Evolutionary conservation across 768 basidiomycete species (phyloP).

Genomic region (Russula earlei): DNA sequence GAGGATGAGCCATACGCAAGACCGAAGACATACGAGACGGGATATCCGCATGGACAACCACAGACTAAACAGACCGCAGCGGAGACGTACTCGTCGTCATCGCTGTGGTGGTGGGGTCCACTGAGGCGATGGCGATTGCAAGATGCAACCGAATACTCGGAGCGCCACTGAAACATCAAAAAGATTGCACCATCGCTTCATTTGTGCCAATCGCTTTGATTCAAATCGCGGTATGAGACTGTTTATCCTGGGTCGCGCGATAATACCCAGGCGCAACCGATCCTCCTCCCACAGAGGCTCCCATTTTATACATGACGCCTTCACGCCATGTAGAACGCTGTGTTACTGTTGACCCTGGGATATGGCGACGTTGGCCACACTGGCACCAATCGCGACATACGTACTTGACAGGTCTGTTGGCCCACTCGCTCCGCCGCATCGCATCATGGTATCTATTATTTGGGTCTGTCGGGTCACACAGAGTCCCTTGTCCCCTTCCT

Average conservation of each 20-base stretch:
- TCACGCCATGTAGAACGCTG: too few species aligned
- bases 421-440: too few species aligned
- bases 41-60: conserved; percentile 12
- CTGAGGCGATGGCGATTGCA: conserved; percentile 63
- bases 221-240: too few species aligned
- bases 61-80: neutral
- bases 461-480: too few species aligned
- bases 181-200: neutral
- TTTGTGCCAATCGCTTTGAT: neutral
- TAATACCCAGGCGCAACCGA: neutral
- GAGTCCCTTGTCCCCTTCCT: too few species aligned
- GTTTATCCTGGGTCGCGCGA: neutral
- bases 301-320: too few species aligned
- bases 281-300: too few species aligned
- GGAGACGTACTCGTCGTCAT: conserved; percentile 24
- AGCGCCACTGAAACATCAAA: neutral
- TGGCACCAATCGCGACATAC: too few species aligned
- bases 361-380: too few species aligned
- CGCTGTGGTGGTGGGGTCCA: conserved; percentile 79
- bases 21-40: conserved; percentile 24
- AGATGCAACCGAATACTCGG: conserved; percentile 62
- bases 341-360: too few species aligned
- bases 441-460: too few species aligned
- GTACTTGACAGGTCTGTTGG: too few species aligned
- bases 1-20: conserved; percentile 8